Evolutionary conservation across 331 rosid species (phyloP), one percentile per base, ranked within the genome.

Genomic region (Rhamnella rubrinervis): DNA sequence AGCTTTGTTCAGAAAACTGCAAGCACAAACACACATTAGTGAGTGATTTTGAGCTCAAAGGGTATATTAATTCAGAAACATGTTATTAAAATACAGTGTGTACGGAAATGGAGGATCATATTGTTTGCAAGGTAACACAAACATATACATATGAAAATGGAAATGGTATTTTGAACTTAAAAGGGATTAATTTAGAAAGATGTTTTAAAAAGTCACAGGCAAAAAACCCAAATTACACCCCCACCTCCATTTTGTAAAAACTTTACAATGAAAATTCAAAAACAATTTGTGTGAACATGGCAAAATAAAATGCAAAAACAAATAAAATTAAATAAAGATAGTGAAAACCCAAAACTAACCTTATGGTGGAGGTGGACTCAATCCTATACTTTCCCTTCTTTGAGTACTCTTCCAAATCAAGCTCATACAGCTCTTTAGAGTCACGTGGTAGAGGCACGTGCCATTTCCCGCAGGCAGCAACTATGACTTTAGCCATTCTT

Each of bases 1-100:
- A 39, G 89, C 87, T 65, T 79, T 82, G 75, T 65, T 85, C 12
- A 85, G 72, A 17, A 76, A 67, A 74, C 89, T 85, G 53, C 59
- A 67, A 41, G 25, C 19, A 44, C 59, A 35, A 44, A 44, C 55
- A 49, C 18, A 10, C 5, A 70, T 39, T n/a, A 10, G 12, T 40
- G 46, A 44, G 0, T 31, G 35, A 31, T 31, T 31, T 3, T 44
- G 49, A 44, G 4, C 49, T 12, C 49, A 41, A 41, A 41, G 9
- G 49, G 13, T 13, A 8, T 10, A 41, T 13, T 41, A 8, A 41
- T 7, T 41, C 12, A 52, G 21, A 52, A 17, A 52, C 21, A 52
- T 52, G 19, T 52, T 26, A 2, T 26, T 26, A 26, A 26, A 26
- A 31, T 2, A 3, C 35, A 31, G 4, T 31, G 35, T 31, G 35